Conservation (phyloP, 768 basidiomycete species). For the Lactarius akahatsu region DNA sequence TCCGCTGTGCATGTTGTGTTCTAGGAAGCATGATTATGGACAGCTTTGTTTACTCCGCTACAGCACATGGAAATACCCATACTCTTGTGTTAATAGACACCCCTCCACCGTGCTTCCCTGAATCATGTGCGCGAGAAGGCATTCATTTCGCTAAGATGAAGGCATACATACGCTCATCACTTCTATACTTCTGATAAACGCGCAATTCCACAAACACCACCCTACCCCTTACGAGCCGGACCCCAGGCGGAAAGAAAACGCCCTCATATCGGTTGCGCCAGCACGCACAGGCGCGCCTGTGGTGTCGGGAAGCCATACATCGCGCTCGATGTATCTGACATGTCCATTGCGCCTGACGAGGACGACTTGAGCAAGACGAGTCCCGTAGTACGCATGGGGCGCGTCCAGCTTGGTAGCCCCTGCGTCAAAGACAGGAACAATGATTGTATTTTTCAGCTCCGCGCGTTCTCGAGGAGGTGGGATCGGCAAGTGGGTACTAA, state of each 20-base stretch:
- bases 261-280: slow-evolving; percentile 47
- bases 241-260: slow-evolving; percentile 48
- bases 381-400: slow-evolving; percentile 50
- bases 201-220: neutral
- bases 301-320: slow-evolving; percentile 53
- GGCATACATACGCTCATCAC: neutral
- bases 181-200: slow-evolving; percentile 20
- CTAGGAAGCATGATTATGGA: slow-evolving; percentile 30
- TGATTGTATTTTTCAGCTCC: slow-evolving; percentile 62
- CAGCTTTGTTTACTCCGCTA: slow-evolving; percentile 24
- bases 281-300: slow-evolving; percentile 43
- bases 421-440: slow-evolving; percentile 53
- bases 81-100: slow-evolving; percentile 22
- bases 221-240: slow-evolving; percentile 1
- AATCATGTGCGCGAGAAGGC: slow-evolving; percentile 18
- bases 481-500: slow-evolving; percentile 12
- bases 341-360: slow-evolving; percentile 59
- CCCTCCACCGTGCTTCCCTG: slow-evolving; percentile 19
- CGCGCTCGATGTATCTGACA: slow-evolving; percentile 69
- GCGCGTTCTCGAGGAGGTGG: slow-evolving; percentile 46
- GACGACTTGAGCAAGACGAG: slow-evolving; percentile 70
- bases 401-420: neutral
- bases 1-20: slow-evolving; percentile 26
- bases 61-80: slow-evolving; percentile 28
- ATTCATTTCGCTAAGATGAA: slow-evolving; percentile 8